Conservation (phyloP, 2,329 filamentous ascomycete genomes). For the Penicillium decumbens region DNA sequence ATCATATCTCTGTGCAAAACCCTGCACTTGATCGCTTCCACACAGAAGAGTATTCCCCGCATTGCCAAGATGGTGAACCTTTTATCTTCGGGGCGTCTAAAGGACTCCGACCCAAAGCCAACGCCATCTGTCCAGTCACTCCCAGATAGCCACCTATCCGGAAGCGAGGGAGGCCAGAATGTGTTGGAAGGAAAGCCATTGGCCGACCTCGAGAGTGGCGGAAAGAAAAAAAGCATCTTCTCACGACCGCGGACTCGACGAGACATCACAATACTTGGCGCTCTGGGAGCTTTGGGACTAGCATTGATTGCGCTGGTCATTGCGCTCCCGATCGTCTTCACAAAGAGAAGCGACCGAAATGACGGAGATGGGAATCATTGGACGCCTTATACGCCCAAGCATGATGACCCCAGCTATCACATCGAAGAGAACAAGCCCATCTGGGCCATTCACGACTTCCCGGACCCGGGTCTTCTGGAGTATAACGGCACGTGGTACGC, state of each 20-base stretch:
- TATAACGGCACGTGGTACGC: constrained; percentile 35
- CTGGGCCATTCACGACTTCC: constrained; percentile 26
- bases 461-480: constrained; percentile 29
- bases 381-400: not conserved
- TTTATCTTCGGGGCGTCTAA: not conserved
- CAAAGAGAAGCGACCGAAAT: not conserved
- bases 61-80: not conserved
- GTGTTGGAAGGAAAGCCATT: not conserved
- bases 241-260: constrained; percentile 14
- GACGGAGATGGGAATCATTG: constrained; percentile 3
- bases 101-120: not conserved
- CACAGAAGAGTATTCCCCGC: not conserved
- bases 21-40: not conserved
- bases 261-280: constrained; percentile 7
- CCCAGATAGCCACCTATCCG: not conserved
- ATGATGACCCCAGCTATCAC: constrained; percentile 18
- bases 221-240: constrained; percentile 7
- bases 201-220: not conserved
- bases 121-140: constrained; percentile 3
- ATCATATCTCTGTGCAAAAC: not conserved
- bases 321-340: constrained; percentile 21
- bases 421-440: constrained; percentile 18
- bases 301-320: constrained; percentile 19
- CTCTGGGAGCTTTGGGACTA: constrained; percentile 8
- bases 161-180: not conserved